phyloP scores from a whole-genome alignment of 352 stramenopile species.

The Pythium chondricola region DNA sequence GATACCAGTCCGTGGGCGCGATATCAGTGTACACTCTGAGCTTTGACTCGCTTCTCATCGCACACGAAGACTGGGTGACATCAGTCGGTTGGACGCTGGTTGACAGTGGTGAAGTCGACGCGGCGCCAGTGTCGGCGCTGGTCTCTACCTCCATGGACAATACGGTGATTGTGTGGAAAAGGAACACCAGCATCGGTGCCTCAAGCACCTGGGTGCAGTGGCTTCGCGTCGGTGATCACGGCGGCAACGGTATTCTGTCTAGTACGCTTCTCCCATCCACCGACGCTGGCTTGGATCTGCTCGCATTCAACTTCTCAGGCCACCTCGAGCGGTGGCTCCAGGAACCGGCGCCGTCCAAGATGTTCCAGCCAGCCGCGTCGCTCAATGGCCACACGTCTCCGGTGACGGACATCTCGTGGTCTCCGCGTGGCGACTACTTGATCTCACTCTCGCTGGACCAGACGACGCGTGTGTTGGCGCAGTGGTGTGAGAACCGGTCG shows the following conservation, averaged over 20 bases:
- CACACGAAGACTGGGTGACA: slow-evolving; percentile 80
- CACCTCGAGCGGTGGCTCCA: slow-evolving; percentile 67
- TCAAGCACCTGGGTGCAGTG: slow-evolving; percentile 35
- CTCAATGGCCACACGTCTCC: slow-evolving; percentile 48
- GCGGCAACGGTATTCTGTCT: slow-evolving; percentile 45
- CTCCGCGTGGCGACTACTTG: slow-evolving; percentile 49
- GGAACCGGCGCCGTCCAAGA: slow-evolving; percentile 34
- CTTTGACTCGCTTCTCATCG: slow-evolving; percentile 63
- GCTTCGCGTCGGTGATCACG: slow-evolving; percentile 50
- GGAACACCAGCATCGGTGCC: slow-evolving; percentile 8
- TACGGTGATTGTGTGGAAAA: slow-evolving; percentile 58
- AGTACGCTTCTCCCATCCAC: slow-evolving; percentile 26
- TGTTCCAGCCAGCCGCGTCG: slow-evolving; percentile 43
- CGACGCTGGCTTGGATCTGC: slow-evolving; percentile 32
- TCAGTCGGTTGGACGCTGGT: slow-evolving; percentile 49
- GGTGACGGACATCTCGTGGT: slow-evolving; percentile 68
- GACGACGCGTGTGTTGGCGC: slow-evolving; percentile 52
- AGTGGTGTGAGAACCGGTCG: slow-evolving; percentile 8
- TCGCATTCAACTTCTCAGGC: slow-evolving; percentile 55
- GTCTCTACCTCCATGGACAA: slow-evolving; percentile 79
- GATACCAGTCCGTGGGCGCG: slow-evolving; percentile 25
- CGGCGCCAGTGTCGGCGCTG: slow-evolving; percentile 13
- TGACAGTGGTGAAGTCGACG: neutral
- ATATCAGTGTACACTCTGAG: slow-evolving; percentile 32
- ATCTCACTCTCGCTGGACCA: slow-evolving; percentile 73